A percentile compares a stretch with the other conserved stretches of the same genome.
Conservation (phyloP, 2,329 filamentous ascomycete genomes). For the Trichoderma sp. region DNA sequence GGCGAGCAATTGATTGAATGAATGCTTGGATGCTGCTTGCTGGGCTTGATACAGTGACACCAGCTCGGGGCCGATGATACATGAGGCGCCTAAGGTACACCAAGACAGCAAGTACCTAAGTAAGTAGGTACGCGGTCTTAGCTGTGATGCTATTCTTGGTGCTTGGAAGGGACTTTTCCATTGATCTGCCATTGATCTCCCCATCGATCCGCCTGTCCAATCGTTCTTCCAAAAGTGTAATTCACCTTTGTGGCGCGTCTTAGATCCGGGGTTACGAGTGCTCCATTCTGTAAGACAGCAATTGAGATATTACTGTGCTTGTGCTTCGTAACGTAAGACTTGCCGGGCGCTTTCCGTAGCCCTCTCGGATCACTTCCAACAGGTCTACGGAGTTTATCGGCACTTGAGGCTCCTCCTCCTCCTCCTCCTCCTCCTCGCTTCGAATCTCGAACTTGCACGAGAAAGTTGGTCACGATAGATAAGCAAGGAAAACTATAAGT, state of each 20-base stretch:
- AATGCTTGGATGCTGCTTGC: conserved; percentile 9
- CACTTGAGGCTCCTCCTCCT: background rate
- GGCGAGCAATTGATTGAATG: too few species aligned
- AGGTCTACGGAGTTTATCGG: too few species aligned
- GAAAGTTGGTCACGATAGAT: too few species aligned
- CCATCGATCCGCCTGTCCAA: too few species aligned
- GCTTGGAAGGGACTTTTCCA: conserved; percentile 9
- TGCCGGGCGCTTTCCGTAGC: background rate
- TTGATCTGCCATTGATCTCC: too few species aligned
- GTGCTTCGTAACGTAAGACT: background rate
- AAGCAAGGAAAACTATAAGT: too few species aligned
- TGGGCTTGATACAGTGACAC: background rate
- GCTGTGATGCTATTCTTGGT: conserved; percentile 10
- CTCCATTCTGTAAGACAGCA: too few species aligned
- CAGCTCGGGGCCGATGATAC: conserved; percentile 4
- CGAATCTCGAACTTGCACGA: too few species aligned
- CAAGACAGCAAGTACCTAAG: background rate
- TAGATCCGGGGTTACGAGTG: background rate
- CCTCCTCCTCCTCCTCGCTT: too few species aligned
- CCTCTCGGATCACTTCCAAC: too few species aligned
- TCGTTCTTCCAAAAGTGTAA: background rate
- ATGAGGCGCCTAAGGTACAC: too few species aligned
- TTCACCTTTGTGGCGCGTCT: conserved; percentile 1
- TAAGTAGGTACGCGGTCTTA: background rate
- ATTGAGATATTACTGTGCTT: too few species aligned